A percentile compares a stretch with the other conserved stretches of the same genome.
These are phyloP conservation scores for Penicillium concentricum DNA, from an alignment of 2,329 filamentous ascomycete genomes.

Conservation along the genomic window DNA sequence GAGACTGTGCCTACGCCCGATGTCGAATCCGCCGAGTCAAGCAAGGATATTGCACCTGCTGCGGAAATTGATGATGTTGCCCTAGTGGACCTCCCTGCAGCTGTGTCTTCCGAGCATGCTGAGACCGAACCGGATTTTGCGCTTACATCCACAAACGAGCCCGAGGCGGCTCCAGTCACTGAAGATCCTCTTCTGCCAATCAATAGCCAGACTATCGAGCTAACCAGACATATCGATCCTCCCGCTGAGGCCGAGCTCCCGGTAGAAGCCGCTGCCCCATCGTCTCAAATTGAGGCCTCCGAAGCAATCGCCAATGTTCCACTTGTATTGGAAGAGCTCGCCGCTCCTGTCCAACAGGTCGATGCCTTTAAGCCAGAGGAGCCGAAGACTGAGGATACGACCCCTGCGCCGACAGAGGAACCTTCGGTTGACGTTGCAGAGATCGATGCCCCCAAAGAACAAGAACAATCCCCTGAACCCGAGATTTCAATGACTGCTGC, in stretches of 20 bases:
- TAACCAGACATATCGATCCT: neutral
- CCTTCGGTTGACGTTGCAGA: neutral
- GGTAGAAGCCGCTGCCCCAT: neutral
- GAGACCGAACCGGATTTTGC: neutral
- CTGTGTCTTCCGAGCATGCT: neutral
- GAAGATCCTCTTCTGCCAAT: neutral
- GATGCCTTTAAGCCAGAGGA: neutral
- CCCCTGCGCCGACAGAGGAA: neutral
- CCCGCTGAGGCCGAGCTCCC: neutral
- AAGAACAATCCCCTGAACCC: neutral
- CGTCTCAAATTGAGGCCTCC: neutral
- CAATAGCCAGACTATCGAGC: neutral
- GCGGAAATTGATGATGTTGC: slow-evolving; percentile 3
- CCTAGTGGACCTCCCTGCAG: neutral
- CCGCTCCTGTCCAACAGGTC: neutral
- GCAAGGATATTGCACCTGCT: neutral
- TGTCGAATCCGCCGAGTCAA: neutral
- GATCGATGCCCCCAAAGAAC: neutral
- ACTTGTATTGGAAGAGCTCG: neutral
- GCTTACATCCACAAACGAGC: neutral
- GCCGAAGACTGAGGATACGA: slow-evolving; percentile 1
- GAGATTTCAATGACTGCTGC: slow-evolving; percentile 20
- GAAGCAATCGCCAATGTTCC: neutral
- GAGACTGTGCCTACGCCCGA: neutral
- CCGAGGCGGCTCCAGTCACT: neutral